These are phyloP conservation scores for Picochlorum sp. DNA, from an alignment of 139 green algal species.

Conservation along the genomic window DNA sequence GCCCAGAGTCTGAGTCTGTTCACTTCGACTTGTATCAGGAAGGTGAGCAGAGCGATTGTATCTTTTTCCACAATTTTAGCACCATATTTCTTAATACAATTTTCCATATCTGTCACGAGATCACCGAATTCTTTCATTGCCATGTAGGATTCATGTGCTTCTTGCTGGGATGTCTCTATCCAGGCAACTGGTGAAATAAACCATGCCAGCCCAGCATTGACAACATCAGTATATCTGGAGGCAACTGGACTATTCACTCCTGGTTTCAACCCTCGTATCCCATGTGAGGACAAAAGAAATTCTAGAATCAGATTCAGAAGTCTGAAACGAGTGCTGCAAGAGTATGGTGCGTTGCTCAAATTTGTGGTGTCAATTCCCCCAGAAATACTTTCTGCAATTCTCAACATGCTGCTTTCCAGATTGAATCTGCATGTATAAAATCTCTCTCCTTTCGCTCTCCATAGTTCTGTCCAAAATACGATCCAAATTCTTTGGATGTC, in stretches of 20 bases:
- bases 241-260: no score
- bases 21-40: conserved; percentile 25
- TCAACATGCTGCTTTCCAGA: not conserved
- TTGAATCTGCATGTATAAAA: conserved; percentile 1
- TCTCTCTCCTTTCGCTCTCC: not conserved
- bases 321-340: conserved; percentile 6
- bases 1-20: conserved; percentile 51
- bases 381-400: not conserved
- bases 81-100: no score
- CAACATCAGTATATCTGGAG: not conserved
- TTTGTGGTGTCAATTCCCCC: not conserved
- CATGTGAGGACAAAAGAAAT: not conserved
- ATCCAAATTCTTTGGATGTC: not conserved
- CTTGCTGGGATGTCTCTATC: not conserved
- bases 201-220: conserved; percentile 1
- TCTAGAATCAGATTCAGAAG: not conserved
- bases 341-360: not conserved
- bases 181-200: not conserved
- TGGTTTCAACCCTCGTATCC: no score
- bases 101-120: no score
- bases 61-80: no score
- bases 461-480: not conserved
- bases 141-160: not conserved
- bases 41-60: not conserved
- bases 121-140: no score